Evolutionary conservation across 228 moss, liverwort and hornwort species (phyloP), one percentile per base, ranked within the genome.

Genomic region (Sphagnum magellanicum): DNA sequence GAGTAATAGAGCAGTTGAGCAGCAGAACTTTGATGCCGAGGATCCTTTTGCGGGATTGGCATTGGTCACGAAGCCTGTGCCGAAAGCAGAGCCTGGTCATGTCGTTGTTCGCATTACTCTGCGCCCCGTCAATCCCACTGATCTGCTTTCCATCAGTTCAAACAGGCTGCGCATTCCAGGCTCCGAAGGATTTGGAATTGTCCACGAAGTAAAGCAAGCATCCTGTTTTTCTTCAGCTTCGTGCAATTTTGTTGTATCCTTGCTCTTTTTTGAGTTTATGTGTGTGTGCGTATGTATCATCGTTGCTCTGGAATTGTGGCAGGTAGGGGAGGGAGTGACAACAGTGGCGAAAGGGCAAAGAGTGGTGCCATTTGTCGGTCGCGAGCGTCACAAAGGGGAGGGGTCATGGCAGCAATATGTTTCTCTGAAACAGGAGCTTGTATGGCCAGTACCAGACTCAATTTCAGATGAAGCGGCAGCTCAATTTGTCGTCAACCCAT

Each of bases 161-260:
- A 63, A 75, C 62, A 0, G 88, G 89, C 14, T 3, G 49, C 75
- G 77, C 6, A 91, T 82, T 59, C 80, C 89, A 10, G 94, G 94
- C 60, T 86, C 86, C 15, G 91, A 94, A 72, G 94, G 94, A 10
- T 89, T 94, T 72, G 91, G 94, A 69, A 74, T 91, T 50, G 85
- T 94, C 60, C 74, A 94, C 57, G 80, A 79, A 63, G 94, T 91
- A 81, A 76, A 88, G 63, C 68, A 15, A 50, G 49, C 8, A 12
- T 64, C 48, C 1, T 55, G 53, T 55, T 7, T 12, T 55, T 8
- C 53, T 7, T 55, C 53, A 55, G 12, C 1, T 55, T 7, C 12
- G 1, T 55, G 12, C 53, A 12, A 7, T 12, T 12, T 7, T 8
- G 1, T 12, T 55, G 9, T 55, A 55, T 12, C 8, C 9, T 55